A percentile compares a stretch with the other conserved stretches of the same genome.
These are phyloP conservation scores for Gastrolobium bilobum DNA, from an alignment of 306 rosid species.

Conservation along the genomic window DNA sequence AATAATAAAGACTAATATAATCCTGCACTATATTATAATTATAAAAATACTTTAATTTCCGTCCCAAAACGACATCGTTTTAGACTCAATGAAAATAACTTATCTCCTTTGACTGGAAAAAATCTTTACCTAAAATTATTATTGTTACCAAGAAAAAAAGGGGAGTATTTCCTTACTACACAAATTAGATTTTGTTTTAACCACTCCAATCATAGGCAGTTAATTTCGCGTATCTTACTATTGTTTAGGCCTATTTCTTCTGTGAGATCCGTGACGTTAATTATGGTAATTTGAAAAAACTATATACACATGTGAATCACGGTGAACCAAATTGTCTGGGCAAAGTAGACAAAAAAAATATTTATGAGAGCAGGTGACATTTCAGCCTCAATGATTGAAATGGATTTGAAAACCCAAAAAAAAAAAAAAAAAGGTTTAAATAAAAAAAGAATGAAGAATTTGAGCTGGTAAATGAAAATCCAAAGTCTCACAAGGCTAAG, in stretches of 20 bases:
- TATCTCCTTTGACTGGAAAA: no score
- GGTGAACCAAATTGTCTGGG: conserved; percentile 12
- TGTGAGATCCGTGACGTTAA: conserved; percentile 12
- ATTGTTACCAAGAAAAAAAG: neutral
- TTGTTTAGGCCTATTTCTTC: neutral
- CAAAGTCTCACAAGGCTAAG: conserved; percentile 30
- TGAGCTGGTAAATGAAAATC: neutral
- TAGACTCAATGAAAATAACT: no score
- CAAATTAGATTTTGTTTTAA: conserved; percentile 1
- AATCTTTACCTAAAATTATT: no score
- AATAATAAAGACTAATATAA: no score
- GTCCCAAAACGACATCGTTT: no score
- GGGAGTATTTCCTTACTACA: neutral
- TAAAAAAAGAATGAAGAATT: neutral
- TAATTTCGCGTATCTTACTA: neutral
- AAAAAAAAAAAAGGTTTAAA: no score
- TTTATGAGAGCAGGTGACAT: neutral
- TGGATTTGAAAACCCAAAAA: neutral
- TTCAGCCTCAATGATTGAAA: conserved; percentile 15
- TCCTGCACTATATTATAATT: no score
- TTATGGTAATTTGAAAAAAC: neutral
- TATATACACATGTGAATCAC: neutral
- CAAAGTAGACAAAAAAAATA: neutral
- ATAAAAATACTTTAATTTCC: no score
- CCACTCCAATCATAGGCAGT: neutral